Evolutionary conservation across 2,329 filamentous ascomycete genomes (phyloP).

Genomic region (Aspergillus hiratsukae): DNA sequence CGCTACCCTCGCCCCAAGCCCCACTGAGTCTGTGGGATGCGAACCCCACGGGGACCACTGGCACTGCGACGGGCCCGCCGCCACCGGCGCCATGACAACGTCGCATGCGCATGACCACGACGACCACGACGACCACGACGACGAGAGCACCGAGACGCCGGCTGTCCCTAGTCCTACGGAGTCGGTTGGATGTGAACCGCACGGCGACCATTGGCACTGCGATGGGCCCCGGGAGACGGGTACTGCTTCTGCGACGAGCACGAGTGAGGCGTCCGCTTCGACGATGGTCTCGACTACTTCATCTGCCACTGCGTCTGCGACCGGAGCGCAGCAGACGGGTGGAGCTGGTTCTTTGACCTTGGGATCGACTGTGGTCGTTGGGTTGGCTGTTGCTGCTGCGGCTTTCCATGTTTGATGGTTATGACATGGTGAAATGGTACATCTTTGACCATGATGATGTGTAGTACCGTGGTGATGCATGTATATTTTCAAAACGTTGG

Average conservation of each 20-base stretch:
- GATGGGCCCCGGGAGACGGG: conserved; percentile 13
- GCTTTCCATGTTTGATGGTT: conserved; percentile 4
- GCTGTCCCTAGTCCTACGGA: conserved; percentile 17
- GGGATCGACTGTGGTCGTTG: conserved; percentile 6
- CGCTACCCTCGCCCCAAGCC: conserved; percentile 13
- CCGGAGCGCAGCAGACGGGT: conserved; percentile 1
- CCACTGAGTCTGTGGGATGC: conserved; percentile 18
- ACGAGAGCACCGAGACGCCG: neutral
- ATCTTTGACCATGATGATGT: neutral
- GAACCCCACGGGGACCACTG: conserved; percentile 18
- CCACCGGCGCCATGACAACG: neutral
- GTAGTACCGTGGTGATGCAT: neutral
- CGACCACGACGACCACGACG: neutral
- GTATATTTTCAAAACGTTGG: neutral
- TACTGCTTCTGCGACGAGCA: neutral
- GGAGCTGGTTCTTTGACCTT: conserved; percentile 6
- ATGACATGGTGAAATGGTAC: neutral
- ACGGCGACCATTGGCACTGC: conserved; percentile 24
- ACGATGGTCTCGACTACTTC: neutral
- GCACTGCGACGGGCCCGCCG: conserved; percentile 5
- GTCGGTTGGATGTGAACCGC: conserved; percentile 22
- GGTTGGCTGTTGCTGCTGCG: conserved; percentile 11
- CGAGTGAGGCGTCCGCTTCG: neutral
- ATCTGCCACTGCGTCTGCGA: conserved; percentile 7
- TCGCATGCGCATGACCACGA: neutral